phyloP scores from a whole-genome alignment of 2,329 filamentous ascomycete genomes.

The Penicillium sp. region DNA sequence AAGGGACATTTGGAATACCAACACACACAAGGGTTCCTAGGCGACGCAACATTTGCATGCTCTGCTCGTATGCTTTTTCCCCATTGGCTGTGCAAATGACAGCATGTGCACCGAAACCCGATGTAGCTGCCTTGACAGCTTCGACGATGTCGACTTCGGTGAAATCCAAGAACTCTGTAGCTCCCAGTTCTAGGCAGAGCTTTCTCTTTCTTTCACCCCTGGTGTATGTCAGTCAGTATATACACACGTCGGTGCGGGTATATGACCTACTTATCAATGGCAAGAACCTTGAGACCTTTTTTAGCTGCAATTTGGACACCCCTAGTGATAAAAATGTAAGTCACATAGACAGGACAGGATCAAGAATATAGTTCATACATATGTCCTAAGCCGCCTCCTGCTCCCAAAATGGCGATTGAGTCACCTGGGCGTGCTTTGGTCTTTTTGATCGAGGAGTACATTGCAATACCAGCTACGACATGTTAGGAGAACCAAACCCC shows the following conservation, averaged over 20 bases:
- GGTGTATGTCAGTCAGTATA: neutral
- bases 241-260: too few species aligned
- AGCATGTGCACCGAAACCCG: constrained; percentile 53
- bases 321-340: constrained; percentile 26
- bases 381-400: constrained; percentile 48
- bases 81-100: constrained; percentile 56
- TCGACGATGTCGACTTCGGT: constrained; percentile 46
- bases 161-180: constrained; percentile 44
- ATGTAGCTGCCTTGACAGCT: constrained; percentile 48
- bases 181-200: constrained; percentile 43
- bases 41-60: constrained; percentile 51
- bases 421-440: constrained; percentile 43
- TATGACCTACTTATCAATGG: constrained; percentile 43
- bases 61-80: constrained; percentile 53
- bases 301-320: constrained; percentile 47
- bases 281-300: constrained; percentile 46
- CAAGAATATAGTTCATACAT: constrained; percentile 35
- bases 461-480: constrained; percentile 43
- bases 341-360: neutral
- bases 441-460: constrained; percentile 49
- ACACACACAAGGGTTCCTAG: constrained; percentile 57
- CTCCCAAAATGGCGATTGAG: constrained; percentile 46
- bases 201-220: constrained; percentile 44
- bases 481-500: constrained; percentile 5
- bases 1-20: constrained; percentile 52